Conservation (phyloP, 495 filamentous ascomycete genomes). For the Cladorrhinum samala region DNA sequence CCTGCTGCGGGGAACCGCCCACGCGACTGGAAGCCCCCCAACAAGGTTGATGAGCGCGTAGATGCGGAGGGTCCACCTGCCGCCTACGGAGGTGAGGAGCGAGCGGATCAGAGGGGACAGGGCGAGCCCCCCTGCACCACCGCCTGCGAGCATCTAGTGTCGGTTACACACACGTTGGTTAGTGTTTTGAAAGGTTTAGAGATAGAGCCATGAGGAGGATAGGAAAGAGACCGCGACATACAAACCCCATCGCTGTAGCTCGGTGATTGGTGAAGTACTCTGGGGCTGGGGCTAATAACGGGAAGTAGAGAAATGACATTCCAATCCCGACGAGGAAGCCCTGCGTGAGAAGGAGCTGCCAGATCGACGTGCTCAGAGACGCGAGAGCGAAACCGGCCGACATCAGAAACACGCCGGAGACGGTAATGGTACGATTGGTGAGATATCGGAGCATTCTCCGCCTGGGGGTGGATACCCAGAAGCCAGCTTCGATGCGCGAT, state of each 20-base stretch:
- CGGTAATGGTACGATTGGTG: slow-evolving; percentile 24
- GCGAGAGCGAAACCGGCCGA: slow-evolving; percentile 32
- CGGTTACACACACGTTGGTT: background rate
- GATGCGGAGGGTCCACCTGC: slow-evolving; percentile 47
- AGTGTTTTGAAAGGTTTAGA: background rate
- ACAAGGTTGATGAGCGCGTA: slow-evolving; percentile 41
- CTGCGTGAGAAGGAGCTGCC: slow-evolving; percentile 45
- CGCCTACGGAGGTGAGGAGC: slow-evolving; percentile 45
- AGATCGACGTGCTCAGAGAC: slow-evolving; percentile 31
- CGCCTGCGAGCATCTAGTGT: slow-evolving; percentile 34
- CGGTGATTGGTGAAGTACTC: slow-evolving; percentile 46
- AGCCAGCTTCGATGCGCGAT: slow-evolving; percentile 31
- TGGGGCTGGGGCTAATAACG: slow-evolving; percentile 38
- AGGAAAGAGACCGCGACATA: slow-evolving; percentile 1
- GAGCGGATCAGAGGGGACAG: slow-evolving; percentile 43
- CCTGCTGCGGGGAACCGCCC: slow-evolving; percentile 36
- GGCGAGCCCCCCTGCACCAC: slow-evolving; percentile 40
- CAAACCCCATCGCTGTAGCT: slow-evolving; percentile 44
- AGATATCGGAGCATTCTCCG: slow-evolving; percentile 21
- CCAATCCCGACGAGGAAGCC: slow-evolving; percentile 43
- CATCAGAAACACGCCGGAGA: slow-evolving; percentile 32
- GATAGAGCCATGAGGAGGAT: background rate
- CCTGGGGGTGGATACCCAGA: slow-evolving; percentile 14
- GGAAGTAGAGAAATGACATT: slow-evolving; percentile 45
- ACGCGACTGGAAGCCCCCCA: slow-evolving; percentile 42